A percentile compares a stretch with the other conserved stretches of the same genome.
Evolutionary conservation across 2,329 filamentous ascomycete species (phyloP).

Genomic region (Claviceps sp.): DNA sequence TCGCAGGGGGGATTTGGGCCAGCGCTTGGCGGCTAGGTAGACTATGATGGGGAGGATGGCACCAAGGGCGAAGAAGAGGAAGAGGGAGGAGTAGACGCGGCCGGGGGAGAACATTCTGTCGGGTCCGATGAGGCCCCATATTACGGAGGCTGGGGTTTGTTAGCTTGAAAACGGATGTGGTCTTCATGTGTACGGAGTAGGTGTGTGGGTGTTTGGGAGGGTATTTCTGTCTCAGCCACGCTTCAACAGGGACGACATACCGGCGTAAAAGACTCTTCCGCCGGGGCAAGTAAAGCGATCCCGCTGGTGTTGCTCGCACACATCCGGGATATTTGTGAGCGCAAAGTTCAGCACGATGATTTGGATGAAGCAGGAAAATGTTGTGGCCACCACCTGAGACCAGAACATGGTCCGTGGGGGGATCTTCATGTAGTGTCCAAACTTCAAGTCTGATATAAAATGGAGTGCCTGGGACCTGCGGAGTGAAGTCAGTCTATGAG

Average conservation of each 20-base stretch:
- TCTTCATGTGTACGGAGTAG: neutral
- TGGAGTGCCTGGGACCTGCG: conserved; percentile 43
- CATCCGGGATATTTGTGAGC: conserved; percentile 44
- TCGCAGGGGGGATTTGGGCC: conserved; percentile 33
- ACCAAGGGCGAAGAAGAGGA: conserved; percentile 45
- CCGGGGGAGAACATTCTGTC: conserved; percentile 49
- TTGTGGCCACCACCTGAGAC: conserved; percentile 51
- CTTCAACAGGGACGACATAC: conserved; percentile 18
- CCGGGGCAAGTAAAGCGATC: conserved; percentile 51
- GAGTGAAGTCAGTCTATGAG: conserved; percentile 3
- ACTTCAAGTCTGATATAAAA: conserved; percentile 54
- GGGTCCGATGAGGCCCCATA: conserved; percentile 54
- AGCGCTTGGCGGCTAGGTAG: conserved; percentile 34
- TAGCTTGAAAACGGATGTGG: neutral
- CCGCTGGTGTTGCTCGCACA: conserved; percentile 45
- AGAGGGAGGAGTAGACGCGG: conserved; percentile 46
- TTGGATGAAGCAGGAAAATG: conserved; percentile 54
- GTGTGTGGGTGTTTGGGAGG: neutral
- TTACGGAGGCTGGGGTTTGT: conserved; percentile 39
- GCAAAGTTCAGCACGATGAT: conserved; percentile 50
- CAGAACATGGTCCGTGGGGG: conserved; percentile 54
- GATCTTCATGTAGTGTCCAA: conserved; percentile 62
- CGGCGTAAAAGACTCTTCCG: conserved; percentile 49
- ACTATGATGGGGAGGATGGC: conserved; percentile 38
- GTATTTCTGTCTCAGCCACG: neutral